These are phyloP conservation scores for Pseudozyma flocculosa DNA, from an alignment of 1,284 basidiomycete genomes.

Conservation along the genomic window DNA sequence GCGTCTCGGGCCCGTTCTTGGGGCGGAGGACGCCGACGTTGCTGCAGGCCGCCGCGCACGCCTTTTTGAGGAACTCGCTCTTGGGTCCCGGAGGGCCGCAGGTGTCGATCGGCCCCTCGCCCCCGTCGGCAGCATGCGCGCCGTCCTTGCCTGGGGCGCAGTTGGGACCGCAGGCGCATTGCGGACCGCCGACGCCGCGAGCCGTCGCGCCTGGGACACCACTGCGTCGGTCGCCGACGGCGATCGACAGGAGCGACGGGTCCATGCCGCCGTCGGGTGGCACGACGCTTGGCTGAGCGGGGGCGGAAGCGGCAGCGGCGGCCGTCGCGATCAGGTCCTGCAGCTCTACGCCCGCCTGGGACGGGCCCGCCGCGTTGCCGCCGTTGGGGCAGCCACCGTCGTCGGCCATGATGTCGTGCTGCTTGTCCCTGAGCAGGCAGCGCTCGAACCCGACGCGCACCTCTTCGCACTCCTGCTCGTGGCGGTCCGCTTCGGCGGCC, in stretches of 20 bases:
- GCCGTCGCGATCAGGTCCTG: too few relatives aligned
- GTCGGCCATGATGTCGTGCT: conserved; percentile 7
- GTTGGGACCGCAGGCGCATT: background rate
- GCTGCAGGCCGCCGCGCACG: conserved; percentile 23
- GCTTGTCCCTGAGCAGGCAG: conserved; percentile 17
- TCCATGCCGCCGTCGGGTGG: too few relatives aligned
- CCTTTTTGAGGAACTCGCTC: conserved; percentile 14
- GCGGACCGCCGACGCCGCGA: background rate
- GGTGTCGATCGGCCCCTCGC: background rate
- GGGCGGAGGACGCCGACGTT: conserved; percentile 37
- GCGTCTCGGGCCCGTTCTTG: conserved; percentile 46
- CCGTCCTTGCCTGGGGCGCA: background rate
- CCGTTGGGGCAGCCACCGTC: conserved; percentile 7
- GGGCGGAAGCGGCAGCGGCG: too few relatives aligned
- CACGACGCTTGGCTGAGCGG: too few relatives aligned
- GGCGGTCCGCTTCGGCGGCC: conserved; percentile 1
- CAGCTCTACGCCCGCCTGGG: too few relatives aligned
- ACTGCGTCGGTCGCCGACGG: too few relatives aligned
- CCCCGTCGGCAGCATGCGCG: background rate
- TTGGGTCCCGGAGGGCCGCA: background rate
- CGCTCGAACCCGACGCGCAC: conserved; percentile 10
- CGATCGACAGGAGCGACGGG: background rate
- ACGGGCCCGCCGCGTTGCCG: background rate
- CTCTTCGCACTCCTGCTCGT: background rate
- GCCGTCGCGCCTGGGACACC: background rate